Base-by-base conservation (phyloP, 1,284 basidiomycete species). In the Rhodotorula sp. region DNA sequence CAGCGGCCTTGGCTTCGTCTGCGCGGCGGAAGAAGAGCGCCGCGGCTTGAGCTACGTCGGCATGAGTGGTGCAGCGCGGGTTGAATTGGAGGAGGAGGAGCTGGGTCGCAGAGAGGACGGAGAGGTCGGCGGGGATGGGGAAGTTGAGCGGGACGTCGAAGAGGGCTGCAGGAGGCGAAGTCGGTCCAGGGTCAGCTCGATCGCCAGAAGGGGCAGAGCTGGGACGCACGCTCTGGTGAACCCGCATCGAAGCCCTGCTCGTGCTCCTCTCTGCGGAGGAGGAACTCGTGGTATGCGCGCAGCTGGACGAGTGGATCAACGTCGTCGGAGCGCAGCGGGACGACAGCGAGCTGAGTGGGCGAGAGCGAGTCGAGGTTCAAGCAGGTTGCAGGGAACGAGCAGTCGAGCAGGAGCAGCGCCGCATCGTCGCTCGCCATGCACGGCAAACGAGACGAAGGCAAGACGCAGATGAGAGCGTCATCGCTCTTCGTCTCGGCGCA, bases 301-400 rank as follows among this genome's bases (percentile, higher is more conserved):
- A n/a, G 27, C 2, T 23, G 45, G 21, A 49, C 34, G 23, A 56
- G 62, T 14, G 25, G 9, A 19, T n/a, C 21, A 34, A 64, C 46
- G 45, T 64, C 61, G 16, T 41, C 25, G 50, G 50, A 10, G 3
- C 54, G 45, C 16, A 56, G 21, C 3, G 55, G 34, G 16, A 55
- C 63, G 34, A 48, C 7, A 48, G 63, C 63, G 45, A 64, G 54
- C 8, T 57, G 46, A 7, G 34, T 54, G 4, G 63, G 63, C 1
- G 21, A 12, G 34, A 57, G 63, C 9, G 34, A 5, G 34, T 23
- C 27, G 14, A 64, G 14, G 21, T 14, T 4, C 0, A 52, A 52
- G n/a, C n/a, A n/a, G 23, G 50, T n/a, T 9, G 13, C 50, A 2
- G 8, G 23, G 23, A 52, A 52, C 10, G 23, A 10, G 23, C 23